These are phyloP conservation scores for Claviceps maximensis DNA, from an alignment of 2,329 filamentous ascomycete genomes.

Conservation along the genomic window DNA sequence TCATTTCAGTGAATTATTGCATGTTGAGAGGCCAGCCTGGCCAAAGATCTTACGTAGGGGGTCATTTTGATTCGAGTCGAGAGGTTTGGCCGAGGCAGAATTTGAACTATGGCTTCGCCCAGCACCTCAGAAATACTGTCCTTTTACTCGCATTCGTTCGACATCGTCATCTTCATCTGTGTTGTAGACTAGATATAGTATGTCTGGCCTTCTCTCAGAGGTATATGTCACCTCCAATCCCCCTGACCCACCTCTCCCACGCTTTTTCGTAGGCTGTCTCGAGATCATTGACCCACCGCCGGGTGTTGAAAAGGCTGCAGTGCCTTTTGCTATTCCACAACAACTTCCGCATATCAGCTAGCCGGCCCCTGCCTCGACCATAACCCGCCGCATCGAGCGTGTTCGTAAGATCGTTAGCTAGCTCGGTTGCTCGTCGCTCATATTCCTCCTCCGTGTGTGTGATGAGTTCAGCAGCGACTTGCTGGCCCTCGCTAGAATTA, in stretches of 20 bases:
- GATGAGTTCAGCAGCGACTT: slow-evolving; percentile 63
- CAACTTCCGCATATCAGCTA: slow-evolving; percentile 67
- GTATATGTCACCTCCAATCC: slow-evolving; percentile 87
- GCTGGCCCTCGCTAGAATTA: slow-evolving; percentile 49
- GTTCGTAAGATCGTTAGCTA: slow-evolving; percentile 55
- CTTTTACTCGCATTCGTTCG: neutral
- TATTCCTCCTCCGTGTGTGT: slow-evolving; percentile 70
- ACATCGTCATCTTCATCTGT: slow-evolving; percentile 2
- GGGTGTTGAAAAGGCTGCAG: slow-evolving; percentile 83
- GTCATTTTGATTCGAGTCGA: neutral
- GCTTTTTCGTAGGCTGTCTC: slow-evolving; percentile 80
- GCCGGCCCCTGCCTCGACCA: slow-evolving; percentile 48
- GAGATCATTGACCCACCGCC: slow-evolving; percentile 78
- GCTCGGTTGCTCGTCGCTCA: slow-evolving; percentile 58
- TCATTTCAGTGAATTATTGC: neutral
- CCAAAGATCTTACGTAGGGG: neutral
- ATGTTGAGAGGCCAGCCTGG: neutral
- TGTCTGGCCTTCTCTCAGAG: slow-evolving; percentile 28
- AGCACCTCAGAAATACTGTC: neutral
- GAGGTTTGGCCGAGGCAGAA: neutral
- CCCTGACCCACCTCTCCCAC: slow-evolving; percentile 77
- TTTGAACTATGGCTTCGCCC: neutral
- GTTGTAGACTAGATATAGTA: neutral
- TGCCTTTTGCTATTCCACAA: slow-evolving; percentile 75
- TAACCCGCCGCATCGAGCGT: slow-evolving; percentile 27